Evolutionary conservation across 495 filamentous ascomycete species (phyloP).

Genomic region (Penicillium paxilli): DNA sequence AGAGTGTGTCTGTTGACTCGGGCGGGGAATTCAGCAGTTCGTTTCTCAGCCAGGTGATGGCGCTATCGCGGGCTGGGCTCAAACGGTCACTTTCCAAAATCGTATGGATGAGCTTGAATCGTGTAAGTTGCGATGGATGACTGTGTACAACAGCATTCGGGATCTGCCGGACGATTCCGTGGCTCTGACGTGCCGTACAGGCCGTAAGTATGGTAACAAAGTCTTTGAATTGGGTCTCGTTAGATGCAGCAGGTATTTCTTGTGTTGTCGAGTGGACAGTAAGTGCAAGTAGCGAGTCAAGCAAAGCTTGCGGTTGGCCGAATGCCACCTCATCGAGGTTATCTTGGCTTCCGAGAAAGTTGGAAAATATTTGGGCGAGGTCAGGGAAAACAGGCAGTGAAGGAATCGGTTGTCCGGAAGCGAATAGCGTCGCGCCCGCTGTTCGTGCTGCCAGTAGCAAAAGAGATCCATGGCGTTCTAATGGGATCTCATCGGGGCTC

Average conservation of each 20-base stretch:
- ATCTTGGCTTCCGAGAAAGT: slow-evolving; percentile 56
- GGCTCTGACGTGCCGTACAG: slow-evolving; percentile 66
- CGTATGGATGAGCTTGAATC: slow-evolving; percentile 75
- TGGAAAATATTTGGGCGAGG: slow-evolving; percentile 56
- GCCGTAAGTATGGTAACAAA: slow-evolving; percentile 63
- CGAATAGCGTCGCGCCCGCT: slow-evolving; percentile 38
- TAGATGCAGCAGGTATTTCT: slow-evolving; percentile 20
- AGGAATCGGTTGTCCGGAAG: slow-evolving; percentile 26
- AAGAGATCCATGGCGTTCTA: slow-evolving; percentile 70
- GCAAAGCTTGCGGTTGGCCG: slow-evolving; percentile 42
- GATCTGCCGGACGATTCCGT: slow-evolving; percentile 71
- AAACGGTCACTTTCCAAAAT: slow-evolving; percentile 75
- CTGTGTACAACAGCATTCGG: slow-evolving; percentile 71
- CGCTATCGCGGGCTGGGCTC: slow-evolving; percentile 74
- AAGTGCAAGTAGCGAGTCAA: slow-evolving; percentile 42
- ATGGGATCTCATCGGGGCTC: slow-evolving; percentile 63
- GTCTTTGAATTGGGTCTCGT: slow-evolving; percentile 33
- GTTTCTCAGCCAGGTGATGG: slow-evolving; percentile 84
- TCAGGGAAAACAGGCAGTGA: slow-evolving; percentile 63
- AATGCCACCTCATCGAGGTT: slow-evolving; percentile 38
- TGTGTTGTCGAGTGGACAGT: slow-evolving; percentile 31
- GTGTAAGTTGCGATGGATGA: slow-evolving; percentile 67
- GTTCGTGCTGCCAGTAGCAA: slow-evolving; percentile 58
- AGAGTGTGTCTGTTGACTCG: slow-evolving; percentile 22
- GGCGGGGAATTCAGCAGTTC: slow-evolving; percentile 62